Conservation (phyloP, 108 stramenopile species). For the Cyclostephanos tholiformis region DNA sequence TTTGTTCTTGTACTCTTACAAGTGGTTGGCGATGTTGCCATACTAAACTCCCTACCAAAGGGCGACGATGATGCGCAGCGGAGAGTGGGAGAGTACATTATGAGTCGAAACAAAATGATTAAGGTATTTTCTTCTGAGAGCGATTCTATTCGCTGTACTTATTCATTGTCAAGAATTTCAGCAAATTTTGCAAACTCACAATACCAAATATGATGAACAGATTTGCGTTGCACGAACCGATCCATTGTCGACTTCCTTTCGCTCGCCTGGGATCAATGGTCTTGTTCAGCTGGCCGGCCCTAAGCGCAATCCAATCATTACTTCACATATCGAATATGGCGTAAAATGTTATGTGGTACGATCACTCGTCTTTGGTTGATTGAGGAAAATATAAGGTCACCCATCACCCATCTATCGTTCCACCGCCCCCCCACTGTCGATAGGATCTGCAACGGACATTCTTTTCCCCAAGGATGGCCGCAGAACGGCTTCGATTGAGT, state of each 20-base stretch:
- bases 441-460: slow-evolving; percentile 77
- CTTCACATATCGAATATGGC: slow-evolving; percentile 81
- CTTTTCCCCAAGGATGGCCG: slow-evolving; percentile 85
- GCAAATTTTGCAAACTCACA: not conserved
- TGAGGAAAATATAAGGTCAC: no score
- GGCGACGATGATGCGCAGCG: slow-evolving; percentile 47
- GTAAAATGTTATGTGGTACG: slow-evolving; percentile 74
- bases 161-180: no score
- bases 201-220: slow-evolving; percentile 3
- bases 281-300: slow-evolving; percentile 71
- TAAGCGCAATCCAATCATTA: slow-evolving; percentile 67
- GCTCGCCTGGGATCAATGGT: slow-evolving; percentile 68
- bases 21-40: slow-evolving; percentile 86
- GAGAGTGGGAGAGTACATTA: slow-evolving; percentile 65
- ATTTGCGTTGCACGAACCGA: slow-evolving; percentile 46
- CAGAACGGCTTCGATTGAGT: slow-evolving; percentile 80
- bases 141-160: no score
- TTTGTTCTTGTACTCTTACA: slow-evolving; percentile 36
- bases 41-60: slow-evolving; percentile 66
- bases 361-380: no score
- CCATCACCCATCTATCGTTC: no score
- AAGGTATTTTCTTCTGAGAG: slow-evolving; percentile 50
- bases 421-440: no score
- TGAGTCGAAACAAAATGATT: slow-evolving; percentile 79
- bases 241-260: slow-evolving; percentile 44